Evolutionary conservation across 208 protist species (phyloP).

Genomic region (Trypanosoma brucei): DNA sequence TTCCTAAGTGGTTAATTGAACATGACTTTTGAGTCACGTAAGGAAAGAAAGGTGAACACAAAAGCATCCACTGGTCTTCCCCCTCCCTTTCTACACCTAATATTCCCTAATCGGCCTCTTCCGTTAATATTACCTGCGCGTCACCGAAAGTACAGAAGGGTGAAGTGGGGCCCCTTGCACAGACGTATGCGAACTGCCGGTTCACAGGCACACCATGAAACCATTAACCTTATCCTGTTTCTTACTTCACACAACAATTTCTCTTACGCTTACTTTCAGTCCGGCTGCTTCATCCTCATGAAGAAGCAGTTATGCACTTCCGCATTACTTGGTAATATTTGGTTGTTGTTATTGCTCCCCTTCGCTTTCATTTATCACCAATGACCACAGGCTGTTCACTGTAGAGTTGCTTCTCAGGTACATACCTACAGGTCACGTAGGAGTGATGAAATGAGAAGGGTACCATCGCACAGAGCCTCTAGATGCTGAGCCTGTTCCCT

Average conservation of each 20-base stretch:
- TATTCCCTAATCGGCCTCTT: too few relatives aligned
- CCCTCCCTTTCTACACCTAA: too few relatives aligned
- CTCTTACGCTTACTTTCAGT: background rate
- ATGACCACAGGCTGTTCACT: background rate
- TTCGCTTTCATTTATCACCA: background rate
- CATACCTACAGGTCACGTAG: conserved; percentile 30
- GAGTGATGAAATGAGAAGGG: conserved; percentile 33
- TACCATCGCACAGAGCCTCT: conserved; percentile 57
- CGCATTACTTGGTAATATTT: background rate
- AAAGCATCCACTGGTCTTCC: too few relatives aligned
- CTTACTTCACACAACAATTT: background rate
- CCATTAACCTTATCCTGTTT: too few relatives aligned
- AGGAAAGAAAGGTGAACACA: too few relatives aligned
- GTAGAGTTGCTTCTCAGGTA: conserved; percentile 1
- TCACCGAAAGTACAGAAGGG: too few relatives aligned
- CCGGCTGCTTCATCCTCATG: background rate
- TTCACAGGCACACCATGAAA: too few relatives aligned
- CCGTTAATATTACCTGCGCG: too few relatives aligned
- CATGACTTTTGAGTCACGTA: too few relatives aligned
- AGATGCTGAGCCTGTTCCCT: conserved; percentile 60
- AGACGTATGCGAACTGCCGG: too few relatives aligned
- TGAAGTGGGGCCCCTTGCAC: too few relatives aligned
- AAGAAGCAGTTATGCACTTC: background rate
- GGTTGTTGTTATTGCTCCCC: background rate
- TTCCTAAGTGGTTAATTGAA: too few relatives aligned